phyloP scores from a whole-genome alignment of 768 basidiomycete species.

The Kwoniella dejecticola region DNA sequence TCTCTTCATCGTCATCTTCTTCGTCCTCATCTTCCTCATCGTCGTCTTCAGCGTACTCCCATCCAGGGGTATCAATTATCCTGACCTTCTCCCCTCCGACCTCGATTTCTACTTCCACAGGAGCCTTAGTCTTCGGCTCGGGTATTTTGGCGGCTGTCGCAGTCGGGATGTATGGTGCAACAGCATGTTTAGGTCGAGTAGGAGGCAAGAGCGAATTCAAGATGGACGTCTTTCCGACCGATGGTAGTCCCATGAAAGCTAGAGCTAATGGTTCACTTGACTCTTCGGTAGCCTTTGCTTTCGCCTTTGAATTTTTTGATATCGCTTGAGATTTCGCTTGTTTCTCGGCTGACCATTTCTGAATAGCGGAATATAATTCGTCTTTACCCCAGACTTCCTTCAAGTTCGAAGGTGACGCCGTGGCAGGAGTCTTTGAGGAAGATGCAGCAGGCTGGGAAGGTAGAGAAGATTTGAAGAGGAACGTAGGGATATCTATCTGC shows the following conservation, averaged over 20 bases:
- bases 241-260: conserved; percentile 80
- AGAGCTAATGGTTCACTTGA: conserved; percentile 62
- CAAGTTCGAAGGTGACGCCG: conserved; percentile 14
- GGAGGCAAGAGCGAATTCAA: conserved; percentile 73
- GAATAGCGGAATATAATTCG: conserved; percentile 36
- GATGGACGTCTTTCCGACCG: conserved; percentile 83
- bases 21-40: conserved; percentile 57
- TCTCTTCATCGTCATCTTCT: conserved; percentile 41
- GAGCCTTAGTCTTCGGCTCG: conserved; percentile 72
- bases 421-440: conserved; percentile 17
- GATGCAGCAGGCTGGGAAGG: conserved; percentile 25
- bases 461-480: conserved; percentile 70
- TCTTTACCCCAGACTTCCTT: conserved; percentile 30
- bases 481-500: conserved; percentile 65
- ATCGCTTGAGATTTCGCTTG: conserved; percentile 21
- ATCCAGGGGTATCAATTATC: conserved; percentile 86
- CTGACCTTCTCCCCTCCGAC: conserved; percentile 63
- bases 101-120: conserved; percentile 66
- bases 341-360: conserved; percentile 45
- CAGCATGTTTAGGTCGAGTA: conserved; percentile 58
- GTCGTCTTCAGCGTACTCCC: conserved; percentile 60
- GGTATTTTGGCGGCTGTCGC: conserved; percentile 58
- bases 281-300: conserved; percentile 48
- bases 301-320: conserved; percentile 3
- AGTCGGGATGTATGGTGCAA: conserved; percentile 62